Percentiles rank a stretch among this genome's conserved stretches.
Evolutionary conservation across 1,284 basidiomycete species (phyloP).

Genomic region (Inonotus obliquus): DNA sequence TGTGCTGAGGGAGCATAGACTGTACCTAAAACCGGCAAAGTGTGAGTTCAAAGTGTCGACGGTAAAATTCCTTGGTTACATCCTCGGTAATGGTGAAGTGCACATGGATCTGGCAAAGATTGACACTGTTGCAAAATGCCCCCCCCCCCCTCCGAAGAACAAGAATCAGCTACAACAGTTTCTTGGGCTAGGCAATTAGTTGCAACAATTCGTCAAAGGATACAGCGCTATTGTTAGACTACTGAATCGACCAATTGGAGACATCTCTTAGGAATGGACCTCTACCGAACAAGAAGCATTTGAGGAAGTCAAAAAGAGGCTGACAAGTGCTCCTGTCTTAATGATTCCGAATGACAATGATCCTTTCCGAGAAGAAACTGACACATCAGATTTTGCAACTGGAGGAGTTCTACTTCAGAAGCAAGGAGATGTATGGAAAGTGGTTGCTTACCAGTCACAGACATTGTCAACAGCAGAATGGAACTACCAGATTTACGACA

Average conservation of each 20-base stretch:
- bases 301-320: background rate
- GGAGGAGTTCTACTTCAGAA: background rate
- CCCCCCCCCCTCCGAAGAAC: conserved; percentile 17
- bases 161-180: conserved; percentile 22
- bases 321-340: no score
- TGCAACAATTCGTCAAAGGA: conserved; percentile 19
- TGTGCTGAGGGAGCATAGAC: background rate
- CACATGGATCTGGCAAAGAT: conserved; percentile 21
- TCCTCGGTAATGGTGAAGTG: background rate
- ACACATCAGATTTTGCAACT: background rate
- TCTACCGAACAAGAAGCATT: background rate
- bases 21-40: background rate
- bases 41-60: background rate
- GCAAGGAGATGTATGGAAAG: background rate
- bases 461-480: no score
- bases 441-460: no score
- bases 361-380: background rate
- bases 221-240: background rate
- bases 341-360: background rate
- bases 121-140: conserved; percentile 22
- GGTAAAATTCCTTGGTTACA: background rate
- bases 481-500: no score
- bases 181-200: conserved; percentile 24
- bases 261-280: background rate
- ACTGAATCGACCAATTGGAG: background rate